Evolutionary conservation across 202 grass and related monocot species (phyloP).

Genomic region (Panicum hallii): DNA sequence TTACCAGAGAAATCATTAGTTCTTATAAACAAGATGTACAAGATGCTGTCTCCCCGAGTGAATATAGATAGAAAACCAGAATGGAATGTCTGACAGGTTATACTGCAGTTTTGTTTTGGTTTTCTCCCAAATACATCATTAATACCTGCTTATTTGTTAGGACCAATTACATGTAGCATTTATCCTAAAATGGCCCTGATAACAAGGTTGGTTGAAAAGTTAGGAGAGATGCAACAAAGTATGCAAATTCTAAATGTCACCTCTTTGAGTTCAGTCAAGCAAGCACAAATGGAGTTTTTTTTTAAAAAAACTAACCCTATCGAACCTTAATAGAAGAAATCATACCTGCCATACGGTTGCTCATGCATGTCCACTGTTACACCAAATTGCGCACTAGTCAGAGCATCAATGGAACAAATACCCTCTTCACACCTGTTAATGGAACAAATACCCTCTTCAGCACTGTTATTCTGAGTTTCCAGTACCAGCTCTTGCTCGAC

Average conservation of each 20-base stretch:
- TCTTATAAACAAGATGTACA: constrained; percentile 31
- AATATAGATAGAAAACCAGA: constrained; percentile 37
- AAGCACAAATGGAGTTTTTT: constrained; percentile 19
- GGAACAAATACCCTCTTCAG: constrained; percentile 37
- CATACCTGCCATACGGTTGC: constrained; percentile 44
- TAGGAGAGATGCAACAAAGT: not conserved
- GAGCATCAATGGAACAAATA: constrained; percentile 46
- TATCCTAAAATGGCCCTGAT: constrained; percentile 8
- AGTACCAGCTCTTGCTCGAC: not conserved
- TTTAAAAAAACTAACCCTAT: constrained; percentile 13
- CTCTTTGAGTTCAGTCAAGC: constrained; percentile 24
- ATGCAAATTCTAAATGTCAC: not conserved
- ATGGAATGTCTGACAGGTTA: constrained; percentile 14
- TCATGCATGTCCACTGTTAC: constrained; percentile 13
- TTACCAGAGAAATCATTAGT: constrained; percentile 21
- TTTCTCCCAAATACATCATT: not conserved
- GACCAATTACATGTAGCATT: not conserved
- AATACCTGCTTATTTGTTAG: not conserved
- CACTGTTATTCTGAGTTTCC: constrained; percentile 13
- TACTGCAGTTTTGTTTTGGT: not conserved
- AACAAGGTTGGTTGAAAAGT: constrained; percentile 2
- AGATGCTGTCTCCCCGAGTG: constrained; percentile 24
- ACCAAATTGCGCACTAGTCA: constrained; percentile 22
- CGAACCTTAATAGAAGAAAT: constrained; percentile 43
- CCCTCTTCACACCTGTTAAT: constrained; percentile 19